phyloP scores from a whole-genome alignment of 2,329 filamentous ascomycete species.

The Colletotrichum abscissum region DNA sequence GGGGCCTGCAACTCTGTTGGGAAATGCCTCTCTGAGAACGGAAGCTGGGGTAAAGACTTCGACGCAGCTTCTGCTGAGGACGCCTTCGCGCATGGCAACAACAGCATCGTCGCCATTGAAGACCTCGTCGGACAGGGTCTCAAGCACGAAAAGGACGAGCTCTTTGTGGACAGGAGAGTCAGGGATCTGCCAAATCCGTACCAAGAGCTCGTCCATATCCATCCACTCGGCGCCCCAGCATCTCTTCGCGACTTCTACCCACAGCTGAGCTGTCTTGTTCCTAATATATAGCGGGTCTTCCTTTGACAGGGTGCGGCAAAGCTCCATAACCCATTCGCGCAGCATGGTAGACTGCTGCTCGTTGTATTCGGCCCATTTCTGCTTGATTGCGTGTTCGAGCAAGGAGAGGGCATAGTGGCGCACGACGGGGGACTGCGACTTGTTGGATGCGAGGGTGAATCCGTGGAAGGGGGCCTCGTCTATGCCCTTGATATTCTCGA shows the following conservation, averaged over 20 bases:
- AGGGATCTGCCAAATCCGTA: conserved; percentile 82
- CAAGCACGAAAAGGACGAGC: conserved; percentile 87
- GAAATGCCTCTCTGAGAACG: conserved; percentile 81
- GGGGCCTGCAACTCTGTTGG: conserved; percentile 74
- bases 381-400: conserved; percentile 88
- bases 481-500: conserved; percentile 86
- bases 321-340: conserved; percentile 80
- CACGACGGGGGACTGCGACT: conserved; percentile 80
- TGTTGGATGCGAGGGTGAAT: conserved; percentile 82
- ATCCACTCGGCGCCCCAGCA: conserved; percentile 94
- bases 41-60: conserved; percentile 89
- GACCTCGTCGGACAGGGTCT: conserved; percentile 93
- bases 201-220: conserved; percentile 89
- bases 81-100: conserved; percentile 83
- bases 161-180: conserved; percentile 78
- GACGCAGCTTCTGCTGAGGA: conserved; percentile 88
- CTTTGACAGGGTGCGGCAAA: conserved; percentile 77
- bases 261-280: conserved; percentile 94
- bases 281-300: conserved; percentile 85
- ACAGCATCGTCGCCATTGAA: conserved; percentile 92
- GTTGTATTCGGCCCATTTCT: conserved; percentile 82
- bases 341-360: conserved; percentile 75
- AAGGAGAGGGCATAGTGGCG: conserved; percentile 95
- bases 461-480: conserved; percentile 86
- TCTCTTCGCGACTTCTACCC: conserved; percentile 94